A percentile compares a stretch with the other conserved stretches of the same genome.
phyloP scores from a whole-genome alignment of 495 filamentous ascomycete species.

The Hypomontagnella submonticulosa region DNA sequence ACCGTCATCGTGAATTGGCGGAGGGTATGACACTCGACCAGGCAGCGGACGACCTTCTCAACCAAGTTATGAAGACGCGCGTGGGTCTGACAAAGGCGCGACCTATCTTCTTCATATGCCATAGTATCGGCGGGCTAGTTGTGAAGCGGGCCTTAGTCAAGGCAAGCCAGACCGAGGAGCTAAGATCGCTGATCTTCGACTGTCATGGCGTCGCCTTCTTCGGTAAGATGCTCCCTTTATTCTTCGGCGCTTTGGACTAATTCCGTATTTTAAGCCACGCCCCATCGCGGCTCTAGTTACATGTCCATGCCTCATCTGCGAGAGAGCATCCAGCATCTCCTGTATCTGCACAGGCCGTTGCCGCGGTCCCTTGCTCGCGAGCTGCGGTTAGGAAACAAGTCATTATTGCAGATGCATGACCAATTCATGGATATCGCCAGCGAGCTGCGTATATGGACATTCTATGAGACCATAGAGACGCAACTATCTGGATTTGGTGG shows the following conservation, averaged over 20 bases:
- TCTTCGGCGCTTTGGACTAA: background rate
- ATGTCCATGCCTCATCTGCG: conserved; percentile 67
- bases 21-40: conserved; percentile 61
- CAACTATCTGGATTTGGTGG: conserved; percentile 58
- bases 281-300: conserved; percentile 73
- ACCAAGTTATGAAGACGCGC: conserved; percentile 56
- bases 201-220: conserved; percentile 73
- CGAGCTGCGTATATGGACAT: conserved; percentile 74
- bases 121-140: conserved; percentile 72
- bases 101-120: conserved; percentile 72
- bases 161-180: conserved; percentile 55
- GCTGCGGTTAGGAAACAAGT: conserved; percentile 60
- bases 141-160: conserved; percentile 66
- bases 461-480: conserved; percentile 73
- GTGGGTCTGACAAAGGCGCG: conserved; percentile 51
- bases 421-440: conserved; percentile 68
- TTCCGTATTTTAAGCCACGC: conserved; percentile 56
- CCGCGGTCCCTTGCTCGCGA: conserved; percentile 61
- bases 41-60: conserved; percentile 62
- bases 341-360: conserved; percentile 65
- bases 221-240: conserved; percentile 47
- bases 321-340: conserved; percentile 63
- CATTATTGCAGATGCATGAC: conserved; percentile 62
- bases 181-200: conserved; percentile 59
- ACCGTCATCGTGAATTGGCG: conserved; percentile 62